Percentiles rank a stretch among this genome's conserved stretches.
Evolutionary conservation across 306 rosid species (phyloP).

Genomic region (Lagenaria siceraria): DNA sequence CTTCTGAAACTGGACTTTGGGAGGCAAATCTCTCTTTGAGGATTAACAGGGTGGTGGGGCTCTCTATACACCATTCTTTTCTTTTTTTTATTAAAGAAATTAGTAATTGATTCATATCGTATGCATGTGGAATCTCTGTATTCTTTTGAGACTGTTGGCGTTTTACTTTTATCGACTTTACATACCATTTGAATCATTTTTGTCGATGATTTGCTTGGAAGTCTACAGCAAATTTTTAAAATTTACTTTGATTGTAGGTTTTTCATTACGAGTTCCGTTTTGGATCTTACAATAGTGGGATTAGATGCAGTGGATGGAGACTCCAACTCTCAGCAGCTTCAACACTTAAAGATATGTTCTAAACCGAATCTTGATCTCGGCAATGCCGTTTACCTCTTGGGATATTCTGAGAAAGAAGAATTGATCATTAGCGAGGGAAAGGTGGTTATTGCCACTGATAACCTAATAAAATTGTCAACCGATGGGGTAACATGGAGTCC

Average conservation of each 20-base stretch:
- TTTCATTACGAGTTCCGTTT: slow-evolving; percentile 83
- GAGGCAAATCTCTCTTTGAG: background rate
- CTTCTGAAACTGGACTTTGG: background rate
- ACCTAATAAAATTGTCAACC: slow-evolving; percentile 81
- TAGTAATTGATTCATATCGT: background rate
- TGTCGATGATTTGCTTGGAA: background rate
- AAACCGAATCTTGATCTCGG: slow-evolving; percentile 85
- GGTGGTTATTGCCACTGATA: slow-evolving; percentile 93
- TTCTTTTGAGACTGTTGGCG: background rate
- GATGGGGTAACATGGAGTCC: slow-evolving; percentile 77
- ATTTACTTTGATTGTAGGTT: slow-evolving; percentile 59
- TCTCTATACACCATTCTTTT: background rate
- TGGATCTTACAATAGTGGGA: slow-evolving; percentile 96
- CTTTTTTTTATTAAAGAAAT: background rate
- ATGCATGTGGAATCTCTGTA: background rate
- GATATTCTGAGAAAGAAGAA: slow-evolving; percentile 62
- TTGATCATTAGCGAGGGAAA: slow-evolving; percentile 80
- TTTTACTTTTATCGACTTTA: background rate
- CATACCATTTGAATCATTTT: background rate
- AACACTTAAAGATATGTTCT: slow-evolving; percentile 61
- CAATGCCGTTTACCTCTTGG: slow-evolving; percentile 77
- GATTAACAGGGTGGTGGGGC: background rate
- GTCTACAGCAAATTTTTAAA: background rate
- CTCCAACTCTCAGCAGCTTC: slow-evolving; percentile 55
- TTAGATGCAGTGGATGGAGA: slow-evolving; percentile 81